Evolutionary conservation across 2,329 filamentous ascomycete genomes (phyloP), one percentile per base, ranked within the genome.

Genomic region (Ilyonectria destructans): DNA sequence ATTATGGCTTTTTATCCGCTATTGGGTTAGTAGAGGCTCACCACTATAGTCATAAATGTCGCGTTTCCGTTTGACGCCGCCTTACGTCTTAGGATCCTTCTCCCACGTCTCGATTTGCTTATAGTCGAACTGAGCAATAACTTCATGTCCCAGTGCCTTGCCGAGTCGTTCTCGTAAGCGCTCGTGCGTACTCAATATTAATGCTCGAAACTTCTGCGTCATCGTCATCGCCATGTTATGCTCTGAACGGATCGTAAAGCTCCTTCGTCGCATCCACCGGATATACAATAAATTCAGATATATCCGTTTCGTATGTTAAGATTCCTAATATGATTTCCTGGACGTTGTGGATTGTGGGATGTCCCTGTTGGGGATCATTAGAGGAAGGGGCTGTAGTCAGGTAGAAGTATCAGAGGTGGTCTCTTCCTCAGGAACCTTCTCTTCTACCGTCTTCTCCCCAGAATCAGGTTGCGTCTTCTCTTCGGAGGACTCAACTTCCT

Each of bases 141-240:
- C 71, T 4, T 88, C 86, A 19, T 79, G 76, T 9, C 88, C 87
- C 0, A 90, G 78, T 3, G 86, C 88, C 69, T 83, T 83, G 43
- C 86, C 86, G 0, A 90, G 80, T 6, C 88, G 84, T 75, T 89
- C 87, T 67, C 85, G 85, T 7, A 90, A 81, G 5, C 87, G 90
- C 85, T 7, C 82, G 82, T 2, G 81, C 80, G 74, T 86, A 85
- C 37, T 84, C 80, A 19, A 90, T 85, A 37, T 78, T 78, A 66
- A 89, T 77, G 2, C 82, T 82, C 10, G 75, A 66, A 3, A 79
- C 56, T 12, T 76, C 72, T 5, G 74, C n/a, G n/a, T n/a, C 74
- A 2, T 70, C 72, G 3, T 78, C 72, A 3, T 75, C 70, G 13
- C 58, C 52, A 9, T 62, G 29, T 1, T 82, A 82, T 2, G 81